Conservation (phyloP, 176 grass and related monocot genomes). For the Raddia distichophylla region DNA sequence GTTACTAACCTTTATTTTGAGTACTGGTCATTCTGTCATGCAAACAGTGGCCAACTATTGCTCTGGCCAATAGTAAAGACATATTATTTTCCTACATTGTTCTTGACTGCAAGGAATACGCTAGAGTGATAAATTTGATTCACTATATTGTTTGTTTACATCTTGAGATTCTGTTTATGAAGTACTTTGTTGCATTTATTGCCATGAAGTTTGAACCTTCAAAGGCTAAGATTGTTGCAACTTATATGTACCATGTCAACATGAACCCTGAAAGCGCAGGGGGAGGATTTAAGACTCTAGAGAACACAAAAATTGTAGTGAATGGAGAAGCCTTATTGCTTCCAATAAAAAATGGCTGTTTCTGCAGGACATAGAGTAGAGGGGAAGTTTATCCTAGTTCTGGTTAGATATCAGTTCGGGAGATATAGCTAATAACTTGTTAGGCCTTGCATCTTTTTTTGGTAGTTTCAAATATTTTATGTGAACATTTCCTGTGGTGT, state of each 20-base stretch:
- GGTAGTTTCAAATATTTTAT: not conserved
- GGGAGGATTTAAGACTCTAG: not conserved
- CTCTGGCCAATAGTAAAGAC: not conserved
- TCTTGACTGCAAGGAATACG: not conserved
- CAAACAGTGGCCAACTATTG: not conserved
- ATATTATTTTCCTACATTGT: not conserved
- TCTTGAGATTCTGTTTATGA: not conserved
- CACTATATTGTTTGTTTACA: not conserved
- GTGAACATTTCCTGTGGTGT: not conserved
- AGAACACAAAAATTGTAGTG: not conserved
- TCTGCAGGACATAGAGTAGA: no score
- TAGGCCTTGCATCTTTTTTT: no score
- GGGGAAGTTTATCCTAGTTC: not conserved
- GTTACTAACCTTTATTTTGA: not conserved
- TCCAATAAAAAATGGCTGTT: no score
- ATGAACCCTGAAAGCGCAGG: not conserved
- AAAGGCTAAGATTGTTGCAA: not conserved
- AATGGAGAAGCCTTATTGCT: not conserved
- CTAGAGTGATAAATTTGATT: not conserved
- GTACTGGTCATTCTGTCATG: not conserved
- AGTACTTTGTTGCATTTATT: not conserved
- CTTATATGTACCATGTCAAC: constrained; percentile 8
- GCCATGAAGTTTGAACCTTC: constrained; percentile 11
- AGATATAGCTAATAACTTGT: not conserved
- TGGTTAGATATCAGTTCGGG: constrained; percentile 16